A percentile compares a stretch with the other conserved stretches of the same genome.
Evolutionary conservation across 2,329 filamentous ascomycete species (phyloP).

Genomic region (Aspergillus neoniger): DNA sequence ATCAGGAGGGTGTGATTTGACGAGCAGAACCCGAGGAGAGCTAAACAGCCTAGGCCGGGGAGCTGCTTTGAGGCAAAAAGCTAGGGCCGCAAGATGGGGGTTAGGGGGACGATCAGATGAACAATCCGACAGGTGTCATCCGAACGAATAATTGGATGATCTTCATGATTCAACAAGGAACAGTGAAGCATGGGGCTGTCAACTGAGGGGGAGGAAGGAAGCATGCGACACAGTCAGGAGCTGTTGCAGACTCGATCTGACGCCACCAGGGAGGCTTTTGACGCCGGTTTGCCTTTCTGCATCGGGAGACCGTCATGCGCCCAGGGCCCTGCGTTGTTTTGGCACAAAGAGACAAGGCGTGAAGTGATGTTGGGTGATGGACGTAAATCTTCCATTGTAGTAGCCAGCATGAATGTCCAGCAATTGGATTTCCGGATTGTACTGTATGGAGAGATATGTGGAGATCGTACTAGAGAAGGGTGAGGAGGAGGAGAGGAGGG

Average conservation of each 20-base stretch:
- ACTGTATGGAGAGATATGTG: too few species aligned
- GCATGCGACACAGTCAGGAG: slow-evolving; percentile 5
- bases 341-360: not conserved
- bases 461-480: too few species aligned
- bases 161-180: not conserved
- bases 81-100: not conserved
- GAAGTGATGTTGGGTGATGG: too few species aligned
- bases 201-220: not conserved
- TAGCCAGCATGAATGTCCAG: not conserved
- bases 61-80: not conserved
- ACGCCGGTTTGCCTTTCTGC: slow-evolving; percentile 2
- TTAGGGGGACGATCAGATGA: slow-evolving; percentile 13
- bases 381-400: too few species aligned
- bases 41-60: not conserved
- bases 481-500: not conserved
- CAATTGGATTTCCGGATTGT: not conserved
- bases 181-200: not conserved
- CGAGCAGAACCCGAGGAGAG: not conserved
- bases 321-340: not conserved
- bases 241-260: slow-evolving; percentile 5
- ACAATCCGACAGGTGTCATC: slow-evolving; percentile 11
- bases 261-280: slow-evolving; percentile 11
- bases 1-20: slow-evolving; percentile 13
- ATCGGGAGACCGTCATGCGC: slow-evolving; percentile 19
- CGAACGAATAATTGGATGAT: not conserved